Conservation (phyloP, 2,329 filamentous ascomycete genomes). For the Aspergillaceae sp. region DNA sequence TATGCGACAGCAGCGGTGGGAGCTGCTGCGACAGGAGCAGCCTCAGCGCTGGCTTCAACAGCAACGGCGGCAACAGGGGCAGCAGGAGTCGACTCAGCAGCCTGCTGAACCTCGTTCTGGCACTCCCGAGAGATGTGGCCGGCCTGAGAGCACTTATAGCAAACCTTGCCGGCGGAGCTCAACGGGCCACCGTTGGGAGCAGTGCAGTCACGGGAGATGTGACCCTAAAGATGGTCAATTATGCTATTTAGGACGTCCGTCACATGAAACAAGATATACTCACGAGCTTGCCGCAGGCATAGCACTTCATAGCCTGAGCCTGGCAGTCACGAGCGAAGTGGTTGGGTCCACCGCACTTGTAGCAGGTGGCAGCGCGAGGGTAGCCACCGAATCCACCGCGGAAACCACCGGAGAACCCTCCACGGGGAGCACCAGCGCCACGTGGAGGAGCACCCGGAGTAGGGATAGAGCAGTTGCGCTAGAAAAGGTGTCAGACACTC, state of each 20-base stretch:
- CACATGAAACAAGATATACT: constrained; percentile 8
- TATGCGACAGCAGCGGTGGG: constrained; percentile 40
- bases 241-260: too few relatives aligned
- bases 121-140: constrained; percentile 96
- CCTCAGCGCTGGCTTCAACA: constrained; percentile 32
- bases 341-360: constrained; percentile 76
- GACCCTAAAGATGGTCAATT: constrained; percentile 43
- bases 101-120: constrained; percentile 58
- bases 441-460: constrained; percentile 52
- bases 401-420: constrained; percentile 51
- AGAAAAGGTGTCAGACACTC: neutral
- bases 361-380: constrained; percentile 54
- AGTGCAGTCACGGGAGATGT: constrained; percentile 92
- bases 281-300: constrained; percentile 82
- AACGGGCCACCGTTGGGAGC: constrained; percentile 92
- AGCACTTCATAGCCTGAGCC: constrained; percentile 97
- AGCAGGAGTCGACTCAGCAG: constrained; percentile 27
- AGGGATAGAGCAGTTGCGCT: constrained; percentile 78
- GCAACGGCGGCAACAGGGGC: constrained; percentile 21
- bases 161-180: constrained; percentile 95
- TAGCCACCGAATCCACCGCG: constrained; percentile 63
- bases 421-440: constrained; percentile 58
- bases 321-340: constrained; percentile 98
- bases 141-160: constrained; percentile 93
- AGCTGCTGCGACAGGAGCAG: constrained; percentile 26